A percentile compares a stretch with the other conserved stretches of the same genome.
Evolutionary conservation across 2,329 filamentous ascomycete genomes (phyloP).

Genomic region (Xylariaceae sp.): DNA sequence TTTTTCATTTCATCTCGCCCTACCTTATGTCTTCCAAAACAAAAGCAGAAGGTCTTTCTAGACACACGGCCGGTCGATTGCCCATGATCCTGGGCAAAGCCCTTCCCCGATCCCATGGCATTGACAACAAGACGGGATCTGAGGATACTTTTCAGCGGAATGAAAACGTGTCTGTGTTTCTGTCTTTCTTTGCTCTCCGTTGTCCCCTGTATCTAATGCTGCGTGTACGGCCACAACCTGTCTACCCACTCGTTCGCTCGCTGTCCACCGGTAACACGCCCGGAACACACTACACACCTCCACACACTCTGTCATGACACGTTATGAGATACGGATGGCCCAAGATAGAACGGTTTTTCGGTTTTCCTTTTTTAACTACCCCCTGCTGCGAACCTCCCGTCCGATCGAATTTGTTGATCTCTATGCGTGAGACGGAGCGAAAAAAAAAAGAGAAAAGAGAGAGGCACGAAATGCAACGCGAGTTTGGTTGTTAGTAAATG

Average conservation of each 20-base stretch:
- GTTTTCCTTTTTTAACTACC: background rate
- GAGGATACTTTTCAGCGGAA: background rate
- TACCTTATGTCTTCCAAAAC: background rate
- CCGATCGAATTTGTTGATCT: background rate
- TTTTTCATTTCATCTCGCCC: background rate
- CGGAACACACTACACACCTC: background rate
- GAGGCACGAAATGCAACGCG: background rate
- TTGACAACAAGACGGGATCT: background rate
- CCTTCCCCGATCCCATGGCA: background rate
- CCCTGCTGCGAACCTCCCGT: background rate
- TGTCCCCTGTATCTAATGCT: background rate
- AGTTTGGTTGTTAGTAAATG: background rate
- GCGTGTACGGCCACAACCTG: background rate
- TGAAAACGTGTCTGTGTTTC: background rate
- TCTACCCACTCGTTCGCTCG: background rate
- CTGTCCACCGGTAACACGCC: background rate
- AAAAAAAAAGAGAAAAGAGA: background rate
- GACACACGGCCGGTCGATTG: background rate
- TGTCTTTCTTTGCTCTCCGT: background rate
- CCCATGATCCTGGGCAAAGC: background rate
- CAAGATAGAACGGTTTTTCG: conserved; percentile 20
- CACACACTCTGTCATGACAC: conserved; percentile 11
- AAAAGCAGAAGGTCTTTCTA: background rate
- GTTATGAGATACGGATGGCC: conserved; percentile 17
- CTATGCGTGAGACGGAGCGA: background rate